phyloP scores from a whole-genome alignment of 2,329 filamentous ascomycete species.

The Teratosphaeria epicoccoides region DNA sequence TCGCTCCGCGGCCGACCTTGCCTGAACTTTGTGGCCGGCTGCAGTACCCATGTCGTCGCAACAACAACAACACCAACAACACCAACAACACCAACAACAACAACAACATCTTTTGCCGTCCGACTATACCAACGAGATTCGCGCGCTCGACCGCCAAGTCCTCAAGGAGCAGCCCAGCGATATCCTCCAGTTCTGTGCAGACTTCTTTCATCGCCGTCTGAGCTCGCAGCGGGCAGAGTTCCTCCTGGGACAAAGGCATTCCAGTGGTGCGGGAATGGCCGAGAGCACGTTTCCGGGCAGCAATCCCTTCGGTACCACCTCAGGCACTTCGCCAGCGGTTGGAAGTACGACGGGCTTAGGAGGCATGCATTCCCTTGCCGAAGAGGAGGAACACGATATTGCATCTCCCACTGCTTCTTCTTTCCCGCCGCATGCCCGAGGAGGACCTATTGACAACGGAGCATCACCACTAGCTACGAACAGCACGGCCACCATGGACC shows the following conservation, averaged over 20 bases:
- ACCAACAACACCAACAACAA: slow-evolving; percentile 22
- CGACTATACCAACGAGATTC: slow-evolving; percentile 52
- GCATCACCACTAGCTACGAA: neutral
- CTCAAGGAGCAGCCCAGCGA: slow-evolving; percentile 49
- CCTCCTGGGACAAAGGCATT: slow-evolving; percentile 40
- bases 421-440: slow-evolving; percentile 28
- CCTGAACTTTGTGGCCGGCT: neutral
- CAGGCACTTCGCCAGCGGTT: slow-evolving; percentile 7
- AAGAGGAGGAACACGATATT: slow-evolving; percentile 66
- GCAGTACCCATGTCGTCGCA: neutral
- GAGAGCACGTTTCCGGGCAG: slow-evolving; percentile 61
- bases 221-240: slow-evolving; percentile 53
- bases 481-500: slow-evolving; percentile 22
- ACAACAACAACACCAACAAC: slow-evolving; percentile 22
- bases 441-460: slow-evolving; percentile 26
- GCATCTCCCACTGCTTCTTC: slow-evolving; percentile 56
- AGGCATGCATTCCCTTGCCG: slow-evolving; percentile 54
- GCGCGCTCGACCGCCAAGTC: slow-evolving; percentile 52
- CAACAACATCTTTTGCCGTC: slow-evolving; percentile 32
- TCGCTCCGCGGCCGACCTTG: neutral
- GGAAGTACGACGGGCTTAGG: slow-evolving; percentile 16
- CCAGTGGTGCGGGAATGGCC: slow-evolving; percentile 49
- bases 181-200: slow-evolving; percentile 59
- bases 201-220: slow-evolving; percentile 56
- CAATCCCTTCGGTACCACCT: slow-evolving; percentile 58